Conservation (phyloP, 352 stramenopile species). For the Globisporangium rhizosaccharum region DNA sequence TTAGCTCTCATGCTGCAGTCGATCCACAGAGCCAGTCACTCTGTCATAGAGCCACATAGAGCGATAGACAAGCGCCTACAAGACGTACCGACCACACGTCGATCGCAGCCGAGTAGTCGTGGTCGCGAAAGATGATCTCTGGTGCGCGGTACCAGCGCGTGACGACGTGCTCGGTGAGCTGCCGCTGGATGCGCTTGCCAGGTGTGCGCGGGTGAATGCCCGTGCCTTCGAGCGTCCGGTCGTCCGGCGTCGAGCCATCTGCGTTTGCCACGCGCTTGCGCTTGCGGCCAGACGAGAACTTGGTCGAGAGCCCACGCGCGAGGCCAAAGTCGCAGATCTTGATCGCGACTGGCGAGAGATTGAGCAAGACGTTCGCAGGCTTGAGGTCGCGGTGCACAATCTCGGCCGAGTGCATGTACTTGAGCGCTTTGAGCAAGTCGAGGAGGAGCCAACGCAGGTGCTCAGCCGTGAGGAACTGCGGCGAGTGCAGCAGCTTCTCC, state of each 20-base stretch:
- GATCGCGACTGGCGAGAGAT: conserved; percentile 79
- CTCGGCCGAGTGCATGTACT: conserved; percentile 88
- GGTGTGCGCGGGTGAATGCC: conserved; percentile 69
- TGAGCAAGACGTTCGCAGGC: conserved; percentile 84
- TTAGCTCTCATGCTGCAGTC: neutral
- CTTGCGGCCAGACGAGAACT: conserved; percentile 34
- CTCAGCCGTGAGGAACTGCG: conserved; percentile 80
- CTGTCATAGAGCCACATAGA: neutral
- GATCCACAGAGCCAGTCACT: neutral
- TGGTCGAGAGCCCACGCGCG: conserved; percentile 62
- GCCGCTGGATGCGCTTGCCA: conserved; percentile 77
- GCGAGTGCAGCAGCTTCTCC: conserved; percentile 82
- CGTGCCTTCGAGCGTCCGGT: conserved; percentile 52
- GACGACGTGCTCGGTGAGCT: conserved; percentile 94
- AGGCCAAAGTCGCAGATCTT: conserved; percentile 88
- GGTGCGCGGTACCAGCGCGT: conserved; percentile 94
- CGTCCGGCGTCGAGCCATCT: conserved; percentile 43
- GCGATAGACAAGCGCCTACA: neutral
- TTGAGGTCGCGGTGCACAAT: conserved; percentile 89
- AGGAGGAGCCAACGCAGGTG: conserved; percentile 82
- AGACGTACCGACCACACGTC: conserved; percentile 84
- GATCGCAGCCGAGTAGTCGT: conserved; percentile 85
- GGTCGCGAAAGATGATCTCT: conserved; percentile 92
- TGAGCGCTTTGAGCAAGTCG: conserved; percentile 82
- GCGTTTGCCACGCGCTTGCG: conserved; percentile 48